phyloP scores from a whole-genome alignment of 768 basidiomycete species.

The Nevesoporus exiguus region DNA sequence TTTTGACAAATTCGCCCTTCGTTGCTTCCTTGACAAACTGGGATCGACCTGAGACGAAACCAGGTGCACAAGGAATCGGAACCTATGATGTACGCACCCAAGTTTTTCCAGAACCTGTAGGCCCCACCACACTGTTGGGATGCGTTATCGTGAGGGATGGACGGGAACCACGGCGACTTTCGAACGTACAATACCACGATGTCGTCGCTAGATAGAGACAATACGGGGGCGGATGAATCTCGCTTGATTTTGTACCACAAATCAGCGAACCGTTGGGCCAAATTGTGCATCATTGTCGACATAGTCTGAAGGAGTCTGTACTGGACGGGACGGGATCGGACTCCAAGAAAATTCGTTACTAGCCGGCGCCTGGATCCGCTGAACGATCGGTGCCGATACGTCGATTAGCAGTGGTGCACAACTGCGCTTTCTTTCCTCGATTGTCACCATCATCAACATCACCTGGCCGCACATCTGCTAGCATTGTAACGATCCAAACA shows the following conservation, averaged over 20 bases:
- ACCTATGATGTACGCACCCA: slow-evolving; percentile 11
- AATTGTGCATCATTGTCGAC: background rate
- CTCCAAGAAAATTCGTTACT: too few relatives aligned
- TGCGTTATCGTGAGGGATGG: background rate
- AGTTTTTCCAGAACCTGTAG: slow-evolving; percentile 20
- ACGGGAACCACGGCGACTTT: background rate
- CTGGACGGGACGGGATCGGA: background rate
- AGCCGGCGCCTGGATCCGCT: too few relatives aligned
- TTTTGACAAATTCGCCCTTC: background rate
- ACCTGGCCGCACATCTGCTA: too few relatives aligned
- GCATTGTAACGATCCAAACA: too few relatives aligned
- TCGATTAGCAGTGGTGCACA: too few relatives aligned
- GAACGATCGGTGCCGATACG: too few relatives aligned
- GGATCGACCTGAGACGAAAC: background rate
- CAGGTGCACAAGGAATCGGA: too few relatives aligned
- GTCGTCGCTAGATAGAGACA: slow-evolving; percentile 12
- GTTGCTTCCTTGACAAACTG: slow-evolving; percentile 18
- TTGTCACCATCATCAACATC: too few relatives aligned
- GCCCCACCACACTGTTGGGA: slow-evolving; percentile 14
- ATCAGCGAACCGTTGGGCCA: background rate
- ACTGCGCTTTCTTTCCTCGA: too few relatives aligned
- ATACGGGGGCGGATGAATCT: background rate
- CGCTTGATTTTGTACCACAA: slow-evolving; percentile 15
- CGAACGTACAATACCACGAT: slow-evolving; percentile 21
- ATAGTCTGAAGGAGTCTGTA: too few relatives aligned